Base-by-base conservation (phyloP, 2,329 filamentous ascomycete species). In the Colletotrichum plurivorum region DNA sequence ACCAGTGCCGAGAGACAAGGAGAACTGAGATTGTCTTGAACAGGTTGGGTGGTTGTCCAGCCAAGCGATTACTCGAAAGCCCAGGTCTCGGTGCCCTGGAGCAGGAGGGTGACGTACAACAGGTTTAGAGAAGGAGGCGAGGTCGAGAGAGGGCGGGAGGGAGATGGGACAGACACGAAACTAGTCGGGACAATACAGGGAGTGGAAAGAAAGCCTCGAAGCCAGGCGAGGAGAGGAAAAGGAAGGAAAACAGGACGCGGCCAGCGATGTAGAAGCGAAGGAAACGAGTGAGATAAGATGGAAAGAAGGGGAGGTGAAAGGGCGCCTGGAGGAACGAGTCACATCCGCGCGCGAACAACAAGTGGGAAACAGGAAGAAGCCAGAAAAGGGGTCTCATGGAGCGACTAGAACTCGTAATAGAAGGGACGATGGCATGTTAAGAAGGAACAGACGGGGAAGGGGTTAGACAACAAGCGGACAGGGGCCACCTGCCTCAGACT, bases 281-380 rank as follows among this genome's bases (percentile, higher is more conserved):
- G 57, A 52, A 36, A 36, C 22, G 43, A 20, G 41, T 27, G 20
- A 52, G 57, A 60, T 20, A 25, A 52, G 10, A 46, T 48, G 53
- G 41, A 20, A 10, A 46, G 27, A 53, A 49, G 22, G 25, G 31
- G 15, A 52, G 41, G 43, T 36, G 63, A n/a, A 55, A 15, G 46
- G 45, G 15, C n/a, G 46, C 52, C n/a, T 39, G 43, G 48, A 55
- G 27, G 49, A 55, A 36, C 57, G 55, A 49, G 65, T 46, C 10
- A 43, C 20, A 27, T 15, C 46, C 31, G 54, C 36, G 52, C 10
- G 53, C 20, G 45, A 41, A 18, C 43, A 49, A 22, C 13, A 20
- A 57, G 53, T 43, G 20, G 20, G 62, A 68, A 54, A 65, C 64
- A 31, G 48, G 60, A 68, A 65, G 60, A 65, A 59, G 49, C 66